Conservation (phyloP, 768 basidiomycete species). For the Tylopilus sp. region DNA sequence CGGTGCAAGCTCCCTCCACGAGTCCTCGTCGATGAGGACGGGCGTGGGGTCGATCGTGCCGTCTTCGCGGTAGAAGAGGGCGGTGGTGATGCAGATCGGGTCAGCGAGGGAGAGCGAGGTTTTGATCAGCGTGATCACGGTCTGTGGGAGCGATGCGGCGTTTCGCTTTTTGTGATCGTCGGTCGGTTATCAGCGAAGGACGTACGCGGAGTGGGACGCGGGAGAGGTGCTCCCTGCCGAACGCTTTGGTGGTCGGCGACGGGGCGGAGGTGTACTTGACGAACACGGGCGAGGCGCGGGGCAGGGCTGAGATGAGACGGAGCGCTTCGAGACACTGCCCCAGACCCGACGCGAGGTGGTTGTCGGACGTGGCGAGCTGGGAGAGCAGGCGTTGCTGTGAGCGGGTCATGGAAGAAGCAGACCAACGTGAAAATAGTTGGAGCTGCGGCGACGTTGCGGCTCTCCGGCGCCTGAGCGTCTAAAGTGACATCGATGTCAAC, state of each 20-base stretch:
- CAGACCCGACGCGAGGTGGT: constrained; percentile 31
- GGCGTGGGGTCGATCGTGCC: constrained; percentile 21
- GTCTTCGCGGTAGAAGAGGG: constrained; percentile 30
- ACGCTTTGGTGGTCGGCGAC: constrained; percentile 24
- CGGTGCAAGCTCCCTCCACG: constrained; percentile 31
- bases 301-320: constrained; percentile 29
- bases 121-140: constrained; percentile 26
- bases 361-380: constrained; percentile 31
- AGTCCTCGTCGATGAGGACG: constrained; percentile 29
- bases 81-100: constrained; percentile 18
- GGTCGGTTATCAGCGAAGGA: too few species aligned
- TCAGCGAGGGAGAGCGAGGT: constrained; percentile 13
- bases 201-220: constrained; percentile 33
- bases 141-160: too few species aligned
- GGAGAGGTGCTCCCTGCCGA: constrained; percentile 30
- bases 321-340: constrained; percentile 34
- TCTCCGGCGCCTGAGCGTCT: constrained; percentile 3
- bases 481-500: not conserved
- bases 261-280: constrained; percentile 19
- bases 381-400: constrained; percentile 29
- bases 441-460: constrained; percentile 1
- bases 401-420: constrained; percentile 16
- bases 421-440: not conserved
- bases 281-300: constrained; percentile 27
- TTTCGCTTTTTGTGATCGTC: too few species aligned